Conservation (phyloP, 306 rosid genomes). For the Quercus dentata region DNA sequence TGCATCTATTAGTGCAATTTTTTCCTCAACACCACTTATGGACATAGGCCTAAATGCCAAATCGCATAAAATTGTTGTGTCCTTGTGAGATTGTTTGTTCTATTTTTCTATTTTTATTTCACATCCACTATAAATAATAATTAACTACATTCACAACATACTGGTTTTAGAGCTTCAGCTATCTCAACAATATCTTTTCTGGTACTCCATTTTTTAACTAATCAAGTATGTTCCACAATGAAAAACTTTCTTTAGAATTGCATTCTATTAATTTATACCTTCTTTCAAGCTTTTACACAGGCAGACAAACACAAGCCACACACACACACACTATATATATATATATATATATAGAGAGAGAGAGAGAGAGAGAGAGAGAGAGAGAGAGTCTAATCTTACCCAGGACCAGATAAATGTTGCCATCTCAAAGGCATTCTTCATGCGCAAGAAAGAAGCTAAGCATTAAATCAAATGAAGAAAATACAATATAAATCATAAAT, state of each 20-base stretch:
- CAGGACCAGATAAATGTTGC: conserved; percentile 88
- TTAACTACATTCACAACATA: no score
- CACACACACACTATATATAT: neutral
- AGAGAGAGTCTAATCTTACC: conserved; percentile 44
- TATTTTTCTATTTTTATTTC: no score
- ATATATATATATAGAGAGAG: neutral
- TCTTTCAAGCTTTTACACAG: neutral
- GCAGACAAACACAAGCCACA: neutral
- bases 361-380: conserved; percentile 5
- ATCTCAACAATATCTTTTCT: neutral
- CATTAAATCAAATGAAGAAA: conserved; percentile 7
- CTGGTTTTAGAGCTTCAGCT: no score
- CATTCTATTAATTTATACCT: neutral
- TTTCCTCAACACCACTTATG: no score
- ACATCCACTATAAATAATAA: no score
- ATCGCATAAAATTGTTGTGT: no score
- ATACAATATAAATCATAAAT: neutral
- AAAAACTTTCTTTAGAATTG: neutral
- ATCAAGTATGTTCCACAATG: neutral
- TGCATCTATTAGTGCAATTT: no score
- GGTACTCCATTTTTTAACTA: neutral
- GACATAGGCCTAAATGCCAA: no score
- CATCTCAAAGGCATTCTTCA: conserved; percentile 97
- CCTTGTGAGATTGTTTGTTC: no score
- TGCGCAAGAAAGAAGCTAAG: conserved; percentile 21